Evolutionary conservation across 169 alveolate species (phyloP).

Genomic region (Hammondia hammondi): DNA sequence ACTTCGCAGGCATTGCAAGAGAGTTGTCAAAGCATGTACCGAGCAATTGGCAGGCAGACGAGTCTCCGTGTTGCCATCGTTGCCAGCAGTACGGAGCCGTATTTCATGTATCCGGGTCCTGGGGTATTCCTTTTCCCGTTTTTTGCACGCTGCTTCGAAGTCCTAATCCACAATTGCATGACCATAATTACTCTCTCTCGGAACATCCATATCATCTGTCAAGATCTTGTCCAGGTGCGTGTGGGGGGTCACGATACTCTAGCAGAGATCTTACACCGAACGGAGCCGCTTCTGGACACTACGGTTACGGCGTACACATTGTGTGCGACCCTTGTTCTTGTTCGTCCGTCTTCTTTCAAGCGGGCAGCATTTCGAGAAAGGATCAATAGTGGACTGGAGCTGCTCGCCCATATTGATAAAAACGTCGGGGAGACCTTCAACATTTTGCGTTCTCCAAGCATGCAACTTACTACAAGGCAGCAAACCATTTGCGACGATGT

Average conservation of each 20-base stretch:
- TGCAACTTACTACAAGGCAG: conserved; percentile 16
- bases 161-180: conserved; percentile 42
- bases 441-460: conserved; percentile 32
- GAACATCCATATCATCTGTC: neutral
- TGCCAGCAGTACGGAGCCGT: conserved; percentile 42
- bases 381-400: neutral
- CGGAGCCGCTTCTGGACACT: conserved; percentile 22
- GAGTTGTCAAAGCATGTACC: conserved; percentile 2
- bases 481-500: conserved; percentile 24
- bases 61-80: conserved; percentile 9
- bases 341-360: neutral
- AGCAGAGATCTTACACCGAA: conserved; percentile 4
- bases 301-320: neutral
- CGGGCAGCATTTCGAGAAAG: neutral
- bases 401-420: neutral
- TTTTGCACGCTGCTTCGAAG: conserved; percentile 39
- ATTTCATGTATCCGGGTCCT: conserved; percentile 39
- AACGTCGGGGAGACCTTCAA: neutral
- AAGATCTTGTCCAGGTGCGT: neutral
- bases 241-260: conserved; percentile 7
- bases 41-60: conserved; percentile 15
- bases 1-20: conserved; percentile 22
- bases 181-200: conserved; percentile 17
- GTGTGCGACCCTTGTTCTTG: neutral
- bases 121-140: conserved; percentile 33